Evolutionary conservation across 2,329 filamentous ascomycete genomes (phyloP), one percentile per base, ranked within the genome.

Genomic region (Fusarium decemcellulare): DNA sequence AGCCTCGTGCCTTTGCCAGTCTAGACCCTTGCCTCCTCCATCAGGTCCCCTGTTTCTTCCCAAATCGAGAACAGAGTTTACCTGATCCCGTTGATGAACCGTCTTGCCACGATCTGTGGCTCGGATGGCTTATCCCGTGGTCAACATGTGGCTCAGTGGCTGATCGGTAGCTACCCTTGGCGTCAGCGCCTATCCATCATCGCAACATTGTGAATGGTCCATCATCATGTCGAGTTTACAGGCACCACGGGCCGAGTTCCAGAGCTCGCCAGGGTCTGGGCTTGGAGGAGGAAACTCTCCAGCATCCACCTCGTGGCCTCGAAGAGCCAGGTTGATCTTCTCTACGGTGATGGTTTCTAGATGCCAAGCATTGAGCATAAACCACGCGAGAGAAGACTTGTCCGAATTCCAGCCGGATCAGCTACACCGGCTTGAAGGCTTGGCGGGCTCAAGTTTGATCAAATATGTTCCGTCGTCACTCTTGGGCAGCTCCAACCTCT

Each of bases 11-110:
- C 44, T 61, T 68, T 46, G 42, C n/a, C 39, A 64, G 59, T 68
- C 67, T 29, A 65, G 67, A 67, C 67, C 67, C 34, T 61, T 68
- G 54, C 50, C 46, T 57, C 46, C 8, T 18, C 34, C 51, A 52
- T 55, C 43, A 52, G 32, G 61, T 51, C 40, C 50, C 65, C 40
- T 56, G 23, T 47, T 44, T 40, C 51, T 42, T 44, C 47, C 48
- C 55, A 56, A 52, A 60, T 54, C 53, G 61, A 53, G 63, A 68
- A 65, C 67, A 65, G 53, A 65, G 46, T 68, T 68, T 16, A 30
- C 23, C 27, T 42, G 36, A 54, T 51, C 48, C 67, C 67, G 63
- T 71, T 67, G 63, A 42, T 40, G 30, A 58, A 66, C 34, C 50
- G 52, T 54, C 34, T 54, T 44, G 67, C 67, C 67, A 71, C 67